Evolutionary conservation across 140 eudicot genomes (phyloP), one percentile per base, ranked within the genome.

Genomic region (Oenanthe javanica): DNA sequence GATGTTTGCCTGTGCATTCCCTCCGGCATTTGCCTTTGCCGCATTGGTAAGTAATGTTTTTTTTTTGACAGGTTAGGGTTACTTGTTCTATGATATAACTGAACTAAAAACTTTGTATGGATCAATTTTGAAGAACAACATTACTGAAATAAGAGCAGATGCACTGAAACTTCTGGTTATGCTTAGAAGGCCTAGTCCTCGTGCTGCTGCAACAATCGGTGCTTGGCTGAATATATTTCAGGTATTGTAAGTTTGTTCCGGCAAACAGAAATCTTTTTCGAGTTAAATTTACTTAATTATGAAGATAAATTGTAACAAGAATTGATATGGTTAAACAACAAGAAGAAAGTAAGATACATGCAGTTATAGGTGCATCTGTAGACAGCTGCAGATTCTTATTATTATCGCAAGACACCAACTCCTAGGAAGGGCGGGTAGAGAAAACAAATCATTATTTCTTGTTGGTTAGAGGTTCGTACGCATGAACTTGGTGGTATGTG

Each of bases 1-100:
- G 97, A 95, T 95, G 99, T 95, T 95, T 87, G 99, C 97, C 40
- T 92, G 99, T 77, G 99, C 97, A 25, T 95, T 89, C 78, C 99
- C 99, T 10, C 99, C 90, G 40, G 94, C 95, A 16, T 95, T 95
- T 82, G 92, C 91, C 81, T 90, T 94, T 81, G 97, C 97, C 69
- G 88, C 90, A 7, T 80, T 95, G 97, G 99, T 95, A 87, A 83
- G 45, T 31, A 31, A 31, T 31, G 31, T n/a, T 31, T 67, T 11
- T 31, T 10, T 9, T 31, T 2, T 64, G 21, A 63, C 27, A 23
- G 38, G 18, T 63, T 63, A 23, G 64, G 43, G 25, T 76, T 46
- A 27, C 70, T 88, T 23, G 50, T 81, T 72, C 59, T 77, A 43
- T 46, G 36, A 31, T 40, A 48, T 64, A 47, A 67, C 67, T 43